Conservation (phyloP, 2,329 filamentous ascomycete species). For the Cytospora chrysosperma region DNA sequence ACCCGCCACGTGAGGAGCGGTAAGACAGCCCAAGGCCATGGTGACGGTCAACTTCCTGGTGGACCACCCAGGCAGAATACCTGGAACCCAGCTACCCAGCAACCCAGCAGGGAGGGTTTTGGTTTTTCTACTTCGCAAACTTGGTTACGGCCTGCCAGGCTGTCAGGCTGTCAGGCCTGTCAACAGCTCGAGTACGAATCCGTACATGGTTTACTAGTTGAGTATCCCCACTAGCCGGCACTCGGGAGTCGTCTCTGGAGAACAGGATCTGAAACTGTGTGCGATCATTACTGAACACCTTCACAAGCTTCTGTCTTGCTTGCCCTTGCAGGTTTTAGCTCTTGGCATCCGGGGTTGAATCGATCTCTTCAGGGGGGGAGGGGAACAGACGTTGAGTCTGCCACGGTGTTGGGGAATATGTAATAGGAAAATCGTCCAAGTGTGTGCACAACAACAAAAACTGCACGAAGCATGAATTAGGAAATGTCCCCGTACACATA, state of each 20-base stretch:
- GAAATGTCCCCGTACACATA: no score
- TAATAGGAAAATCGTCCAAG: neutral
- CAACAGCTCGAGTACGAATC: no score
- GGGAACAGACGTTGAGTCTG: neutral
- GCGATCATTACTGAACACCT: no score
- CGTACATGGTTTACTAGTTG: neutral
- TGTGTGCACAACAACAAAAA: neutral
- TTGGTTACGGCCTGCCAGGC: no score
- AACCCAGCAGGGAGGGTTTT: neutral
- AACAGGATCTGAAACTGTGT: neutral
- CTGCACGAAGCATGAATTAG: no score
- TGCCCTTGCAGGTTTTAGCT: no score
- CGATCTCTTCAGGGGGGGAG: neutral
- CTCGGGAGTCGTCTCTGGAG: neutral
- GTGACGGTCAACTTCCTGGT: conserved; percentile 21
- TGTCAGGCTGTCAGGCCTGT: no score
- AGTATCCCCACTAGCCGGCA: neutral
- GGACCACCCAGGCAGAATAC: conserved; percentile 1
- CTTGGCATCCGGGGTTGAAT: no score
- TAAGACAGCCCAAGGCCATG: conserved; percentile 8
- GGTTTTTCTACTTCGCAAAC: no score
- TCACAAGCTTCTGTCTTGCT: no score
- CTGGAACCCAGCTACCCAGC: conserved; percentile 3
- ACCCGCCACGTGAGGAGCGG: conserved; percentile 16
- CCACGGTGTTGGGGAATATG: neutral